A percentile compares a stretch with the other conserved stretches of the same genome.
phyloP scores from a whole-genome alignment of 1,139 yeast species.

The Magnusiomyces tetraspermus region DNA sequence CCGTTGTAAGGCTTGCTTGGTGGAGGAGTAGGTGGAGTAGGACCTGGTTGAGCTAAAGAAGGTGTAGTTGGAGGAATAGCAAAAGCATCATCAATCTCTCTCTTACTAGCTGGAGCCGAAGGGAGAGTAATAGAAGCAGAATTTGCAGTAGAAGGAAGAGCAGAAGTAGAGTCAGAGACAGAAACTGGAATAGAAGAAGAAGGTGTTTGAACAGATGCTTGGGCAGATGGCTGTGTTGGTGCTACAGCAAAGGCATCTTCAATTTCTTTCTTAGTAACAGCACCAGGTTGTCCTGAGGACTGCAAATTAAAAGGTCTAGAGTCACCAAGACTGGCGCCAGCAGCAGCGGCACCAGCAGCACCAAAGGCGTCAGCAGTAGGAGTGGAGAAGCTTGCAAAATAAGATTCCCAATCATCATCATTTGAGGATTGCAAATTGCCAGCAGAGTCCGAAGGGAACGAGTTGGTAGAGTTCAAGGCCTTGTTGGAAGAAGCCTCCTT shows the following conservation, averaged over 20 bases:
- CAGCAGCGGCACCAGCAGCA: background rate
- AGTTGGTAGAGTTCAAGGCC: too few species aligned
- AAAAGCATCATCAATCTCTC: constrained; percentile 14
- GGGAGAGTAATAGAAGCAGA: background rate
- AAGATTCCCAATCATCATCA: constrained; percentile 87
- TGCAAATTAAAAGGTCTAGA: background rate
- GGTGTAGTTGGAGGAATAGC: background rate
- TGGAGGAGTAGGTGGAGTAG: background rate
- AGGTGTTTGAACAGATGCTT: too few species aligned
- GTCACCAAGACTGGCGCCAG: background rate
- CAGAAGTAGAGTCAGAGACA: too few species aligned
- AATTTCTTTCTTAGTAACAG: too few species aligned
- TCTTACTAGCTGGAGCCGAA: background rate
- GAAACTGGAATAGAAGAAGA: too few species aligned
- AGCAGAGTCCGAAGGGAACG: background rate
- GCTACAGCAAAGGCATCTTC: too few species aligned
- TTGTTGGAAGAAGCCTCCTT: too few species aligned
- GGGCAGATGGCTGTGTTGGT: too few species aligned
- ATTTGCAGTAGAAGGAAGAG: background rate
- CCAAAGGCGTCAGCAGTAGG: too few species aligned
- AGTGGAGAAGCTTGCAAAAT: constrained; percentile 64
- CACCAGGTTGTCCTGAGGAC: too few species aligned
- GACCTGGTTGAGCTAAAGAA: background rate
- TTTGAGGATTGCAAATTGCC: too few species aligned
- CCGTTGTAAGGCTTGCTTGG: background rate